A percentile compares a stretch with the other conserved stretches of the same genome.
Conservation (phyloP, 2,329 filamentous ascomycete species). For the Pseudodiploospora longispora region DNA sequence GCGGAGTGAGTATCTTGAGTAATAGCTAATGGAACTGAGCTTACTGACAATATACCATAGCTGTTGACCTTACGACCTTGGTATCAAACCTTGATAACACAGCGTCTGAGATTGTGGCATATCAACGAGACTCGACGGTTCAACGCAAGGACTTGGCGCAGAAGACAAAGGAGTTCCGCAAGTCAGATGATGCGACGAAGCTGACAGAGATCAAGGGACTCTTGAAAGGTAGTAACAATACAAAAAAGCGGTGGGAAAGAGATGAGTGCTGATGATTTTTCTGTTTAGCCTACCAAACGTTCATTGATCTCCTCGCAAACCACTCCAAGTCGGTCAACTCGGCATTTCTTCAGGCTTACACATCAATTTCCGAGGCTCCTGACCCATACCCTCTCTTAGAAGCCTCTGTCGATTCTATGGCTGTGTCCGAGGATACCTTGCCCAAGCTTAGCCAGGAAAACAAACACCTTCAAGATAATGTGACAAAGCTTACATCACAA, state of each 20-base stretch:
- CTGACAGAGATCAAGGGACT: constrained; percentile 81
- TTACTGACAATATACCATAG: constrained; percentile 36
- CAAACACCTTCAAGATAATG: constrained; percentile 71
- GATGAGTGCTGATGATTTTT: background rate
- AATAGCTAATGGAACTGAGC: background rate
- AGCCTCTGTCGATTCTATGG: constrained; percentile 88
- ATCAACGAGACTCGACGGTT: constrained; percentile 90
- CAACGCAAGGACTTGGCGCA: constrained; percentile 97
- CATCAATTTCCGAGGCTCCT: constrained; percentile 86
- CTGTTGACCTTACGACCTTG: constrained; percentile 77
- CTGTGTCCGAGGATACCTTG: constrained; percentile 84
- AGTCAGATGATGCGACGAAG: constrained; percentile 83
- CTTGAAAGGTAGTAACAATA: constrained; percentile 58
- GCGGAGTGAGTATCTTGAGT: constrained; percentile 58
- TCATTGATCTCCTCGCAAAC: constrained; percentile 92
- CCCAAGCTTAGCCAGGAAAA: constrained; percentile 88
- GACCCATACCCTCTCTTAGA: constrained; percentile 95
- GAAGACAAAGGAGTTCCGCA: constrained; percentile 96
- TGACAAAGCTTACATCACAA: constrained; percentile 67
- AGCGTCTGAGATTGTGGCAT: constrained; percentile 88
- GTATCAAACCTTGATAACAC: constrained; percentile 82
- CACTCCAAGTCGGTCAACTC: constrained; percentile 93
- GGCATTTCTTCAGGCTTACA: constrained; percentile 87
- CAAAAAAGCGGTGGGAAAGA: too few species aligned
- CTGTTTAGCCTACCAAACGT: constrained; percentile 79